Evolutionary conservation across 805 yeast genomes (phyloP), one percentile per base, ranked within the genome.

Genomic region (Komagataella pseudopastoris): DNA sequence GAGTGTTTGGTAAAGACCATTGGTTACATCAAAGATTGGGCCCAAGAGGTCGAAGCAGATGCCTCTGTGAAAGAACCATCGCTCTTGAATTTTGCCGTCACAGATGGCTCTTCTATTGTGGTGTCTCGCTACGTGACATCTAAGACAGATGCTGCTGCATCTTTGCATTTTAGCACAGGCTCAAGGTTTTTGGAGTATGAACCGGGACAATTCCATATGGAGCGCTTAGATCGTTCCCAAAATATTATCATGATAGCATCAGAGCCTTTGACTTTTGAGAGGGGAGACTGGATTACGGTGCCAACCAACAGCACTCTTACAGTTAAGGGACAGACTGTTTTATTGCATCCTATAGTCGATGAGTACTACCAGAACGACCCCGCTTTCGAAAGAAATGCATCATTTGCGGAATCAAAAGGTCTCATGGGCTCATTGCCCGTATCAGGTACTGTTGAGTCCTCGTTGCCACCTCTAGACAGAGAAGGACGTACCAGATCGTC

Each of bases 211-310:
- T 93, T 88, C 70, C 78, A 86, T 60, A 89, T 93, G 96, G 97
- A 93, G 66, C 76, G 99, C 51, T 71, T 87, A 54, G 95, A 90
- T 65, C 75, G 97, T 51, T 85, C 93, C 7, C 97, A 91, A 65
- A 91, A 88, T 65, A 91, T 93, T 16, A 84, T 91, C n/a, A 85
- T 93, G 83, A 57, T 93, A 49, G 96, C 99, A 1, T 85, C 95
- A 16, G 99, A 93, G 63, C 99, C 99, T 0, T 72, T 93, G 52
- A 93, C 99, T 0, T 93, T 93, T 65, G 98, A 93, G 68, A 71
- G 99, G 52, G 91, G 90, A 45, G 99, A 93, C 67, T 93, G 99
- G 99, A 86, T 91, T 50, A 83, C 96, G 3, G 95, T 93, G 0
- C 98, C 98, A 2, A 85, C 98, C 1, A 93, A 93, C 63, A 85